A percentile compares a stretch with the other conserved stretches of the same genome.
Evolutionary conservation across 1,284 basidiomycete species (phyloP).

Genomic region (Ceratobasidium sp.): DNA sequence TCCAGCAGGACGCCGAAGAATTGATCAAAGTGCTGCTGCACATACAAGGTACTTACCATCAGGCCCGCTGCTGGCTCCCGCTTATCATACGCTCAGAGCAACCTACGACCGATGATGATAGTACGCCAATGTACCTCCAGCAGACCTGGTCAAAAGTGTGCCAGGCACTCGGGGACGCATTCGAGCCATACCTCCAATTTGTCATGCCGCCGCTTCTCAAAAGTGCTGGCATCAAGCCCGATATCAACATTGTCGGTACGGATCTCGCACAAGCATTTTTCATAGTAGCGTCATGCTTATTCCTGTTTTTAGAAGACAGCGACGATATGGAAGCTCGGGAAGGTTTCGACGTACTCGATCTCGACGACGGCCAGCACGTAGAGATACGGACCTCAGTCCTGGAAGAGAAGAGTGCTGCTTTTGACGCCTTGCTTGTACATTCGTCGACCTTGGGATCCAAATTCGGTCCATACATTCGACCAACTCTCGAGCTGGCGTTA

Average conservation of each 20-base stretch:
- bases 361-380: constrained; percentile 71
- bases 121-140: constrained; percentile 38
- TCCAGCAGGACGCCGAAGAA: constrained; percentile 76
- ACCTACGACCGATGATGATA: constrained; percentile 39
- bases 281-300: background rate
- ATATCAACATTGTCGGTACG: constrained; percentile 78
- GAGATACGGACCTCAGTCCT: constrained; percentile 81
- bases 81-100: constrained; percentile 15
- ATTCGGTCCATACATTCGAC: constrained; percentile 78
- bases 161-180: constrained; percentile 80
- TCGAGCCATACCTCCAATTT: constrained; percentile 82
- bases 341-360: constrained; percentile 66
- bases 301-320: constrained; percentile 60
- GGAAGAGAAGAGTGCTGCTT: constrained; percentile 88
- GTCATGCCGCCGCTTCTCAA: constrained; percentile 83
- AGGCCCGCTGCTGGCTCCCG: background rate
- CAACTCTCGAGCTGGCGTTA: constrained; percentile 75
- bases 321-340: constrained; percentile 78
- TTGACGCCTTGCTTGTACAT: constrained; percentile 84
- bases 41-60: constrained; percentile 71
- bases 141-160: constrained; percentile 83
- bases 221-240: constrained; percentile 80
- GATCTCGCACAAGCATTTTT: background rate
- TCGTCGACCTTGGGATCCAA: constrained; percentile 73
- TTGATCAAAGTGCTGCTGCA: constrained; percentile 77